phyloP scores from a whole-genome alignment of 2,329 filamentous ascomycete species.

The Sclerotinia subarctica region DNA sequence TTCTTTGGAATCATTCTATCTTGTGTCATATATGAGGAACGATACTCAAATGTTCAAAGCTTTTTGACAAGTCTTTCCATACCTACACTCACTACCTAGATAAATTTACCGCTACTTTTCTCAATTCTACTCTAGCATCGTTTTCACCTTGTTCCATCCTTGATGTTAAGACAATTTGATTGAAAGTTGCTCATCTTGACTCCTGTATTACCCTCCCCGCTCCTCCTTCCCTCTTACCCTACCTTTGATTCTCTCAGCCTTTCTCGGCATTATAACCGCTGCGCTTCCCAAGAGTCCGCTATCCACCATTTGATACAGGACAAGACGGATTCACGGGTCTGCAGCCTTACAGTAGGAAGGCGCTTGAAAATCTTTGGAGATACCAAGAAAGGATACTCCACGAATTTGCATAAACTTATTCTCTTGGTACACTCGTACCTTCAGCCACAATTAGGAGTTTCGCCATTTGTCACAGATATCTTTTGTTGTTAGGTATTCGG shows the following conservation, averaged over 20 bases:
- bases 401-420: not conserved
- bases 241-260: not conserved
- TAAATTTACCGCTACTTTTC: not conserved
- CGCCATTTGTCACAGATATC: slow-evolving; percentile 8
- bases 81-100: not conserved
- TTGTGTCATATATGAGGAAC: not conserved
- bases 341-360: slow-evolving; percentile 15
- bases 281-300: not conserved
- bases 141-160: not conserved
- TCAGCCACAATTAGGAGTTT: slow-evolving; percentile 13
- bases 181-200: not conserved
- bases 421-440: not conserved
- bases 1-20: not conserved
- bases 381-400: slow-evolving; percentile 15
- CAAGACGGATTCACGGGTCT: not conserved
- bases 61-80: not conserved
- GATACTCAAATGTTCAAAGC: not conserved
- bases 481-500: not conserved
- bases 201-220: not conserved
- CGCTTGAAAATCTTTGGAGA: slow-evolving; percentile 12
- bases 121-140: not conserved
- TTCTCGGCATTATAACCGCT: not conserved
- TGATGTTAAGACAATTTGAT: not conserved
- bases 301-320: slow-evolving; percentile 2
- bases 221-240: not conserved